These are phyloP conservation scores for Wallacemonas sp. DNA, from an alignment of 208 protist genomes.

Conservation along the genomic window DNA sequence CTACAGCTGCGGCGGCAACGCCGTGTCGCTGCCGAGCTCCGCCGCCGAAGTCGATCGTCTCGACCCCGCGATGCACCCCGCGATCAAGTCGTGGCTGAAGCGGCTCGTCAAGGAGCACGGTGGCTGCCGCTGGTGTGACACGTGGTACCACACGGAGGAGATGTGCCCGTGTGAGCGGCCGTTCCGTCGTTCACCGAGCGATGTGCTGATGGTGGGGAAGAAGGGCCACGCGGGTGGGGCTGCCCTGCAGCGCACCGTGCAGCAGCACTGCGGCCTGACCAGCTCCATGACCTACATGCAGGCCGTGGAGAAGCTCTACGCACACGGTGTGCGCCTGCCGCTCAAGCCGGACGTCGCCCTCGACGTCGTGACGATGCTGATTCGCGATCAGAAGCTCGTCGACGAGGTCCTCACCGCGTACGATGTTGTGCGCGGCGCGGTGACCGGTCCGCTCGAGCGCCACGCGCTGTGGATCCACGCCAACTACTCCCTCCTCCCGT, in stretches of 20 bases:
- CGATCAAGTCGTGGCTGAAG: slow-evolving; percentile 56
- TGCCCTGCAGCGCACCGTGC: slow-evolving; percentile 14
- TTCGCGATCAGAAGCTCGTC: slow-evolving; percentile 62
- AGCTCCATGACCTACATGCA: slow-evolving; percentile 51
- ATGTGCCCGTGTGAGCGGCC: slow-evolving; percentile 77
- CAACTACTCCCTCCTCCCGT: slow-evolving; percentile 72
- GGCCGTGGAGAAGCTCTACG: slow-evolving; percentile 65
- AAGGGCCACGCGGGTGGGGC: slow-evolving; percentile 9
- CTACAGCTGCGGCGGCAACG: slow-evolving; percentile 24
- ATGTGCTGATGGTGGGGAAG: slow-evolving; percentile 23
- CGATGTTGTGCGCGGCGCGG: slow-evolving; percentile 76
- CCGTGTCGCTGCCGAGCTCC: slow-evolving; percentile 41
- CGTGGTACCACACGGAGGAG: slow-evolving; percentile 67
- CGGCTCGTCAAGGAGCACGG: slow-evolving; percentile 52
- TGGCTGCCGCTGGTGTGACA: slow-evolving; percentile 76
- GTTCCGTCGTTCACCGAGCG: slow-evolving; percentile 49
- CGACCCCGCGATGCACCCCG: slow-evolving; percentile 76
- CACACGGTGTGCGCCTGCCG: slow-evolving; percentile 57
- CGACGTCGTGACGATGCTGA: slow-evolving; percentile 63
- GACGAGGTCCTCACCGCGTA: slow-evolving; percentile 81
- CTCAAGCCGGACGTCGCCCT: slow-evolving; percentile 48
- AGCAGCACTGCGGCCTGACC: slow-evolving; percentile 19
- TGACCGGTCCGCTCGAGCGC: slow-evolving; percentile 72
- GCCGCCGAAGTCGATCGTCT: slow-evolving; percentile 45
- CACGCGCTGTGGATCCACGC: slow-evolving; percentile 88